These are phyloP conservation scores for Scleroderma bovista DNA, from an alignment of 768 basidiomycete genomes.

Conservation along the genomic window DNA sequence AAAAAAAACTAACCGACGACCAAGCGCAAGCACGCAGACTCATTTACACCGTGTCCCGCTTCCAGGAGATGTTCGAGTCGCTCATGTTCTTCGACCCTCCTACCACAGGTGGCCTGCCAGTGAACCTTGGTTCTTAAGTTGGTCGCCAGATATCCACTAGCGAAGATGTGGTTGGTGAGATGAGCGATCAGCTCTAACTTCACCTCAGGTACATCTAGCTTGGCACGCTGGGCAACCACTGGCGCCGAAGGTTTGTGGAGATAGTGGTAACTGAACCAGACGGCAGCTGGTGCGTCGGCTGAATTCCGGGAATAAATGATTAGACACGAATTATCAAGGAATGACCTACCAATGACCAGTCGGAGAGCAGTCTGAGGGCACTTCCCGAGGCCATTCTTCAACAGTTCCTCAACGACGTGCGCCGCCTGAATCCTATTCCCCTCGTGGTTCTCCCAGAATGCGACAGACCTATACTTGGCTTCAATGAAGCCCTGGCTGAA, in stretches of 20 bases:
- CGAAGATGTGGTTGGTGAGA: conserved; percentile 44
- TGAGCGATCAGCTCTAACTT: conserved; percentile 39
- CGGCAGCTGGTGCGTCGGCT: conserved; percentile 36
- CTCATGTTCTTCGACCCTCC: conserved; percentile 23
- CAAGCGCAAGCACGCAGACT: conserved; percentile 13
- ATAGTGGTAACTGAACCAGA: conserved; percentile 45
- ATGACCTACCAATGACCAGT: conserved; percentile 39
- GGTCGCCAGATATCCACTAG: conserved; percentile 32
- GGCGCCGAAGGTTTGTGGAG: conserved; percentile 26
- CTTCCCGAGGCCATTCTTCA: conserved; percentile 35
- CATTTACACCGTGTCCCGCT: conserved; percentile 12
- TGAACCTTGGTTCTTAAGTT: conserved; percentile 34
- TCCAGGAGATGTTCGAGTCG: conserved; percentile 20
- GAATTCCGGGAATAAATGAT: background rate
- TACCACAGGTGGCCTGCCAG: conserved; percentile 38
- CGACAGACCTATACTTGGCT: conserved; percentile 34
- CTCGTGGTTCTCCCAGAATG: conserved; percentile 42
- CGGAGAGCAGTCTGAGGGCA: conserved; percentile 40
- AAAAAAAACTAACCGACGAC: conserved; percentile 11
- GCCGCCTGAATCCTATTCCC: conserved; percentile 33
- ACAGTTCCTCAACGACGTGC: conserved; percentile 31
- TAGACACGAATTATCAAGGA: background rate
- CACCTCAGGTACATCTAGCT: conserved; percentile 28
- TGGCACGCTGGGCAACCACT: conserved; percentile 39
- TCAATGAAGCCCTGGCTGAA: conserved; percentile 45